Percentiles rank a stretch among this genome's conserved stretches.
Conservation (phyloP, 1,284 basidiomycete species). For the Filobasidium uniguttulatum region DNA sequence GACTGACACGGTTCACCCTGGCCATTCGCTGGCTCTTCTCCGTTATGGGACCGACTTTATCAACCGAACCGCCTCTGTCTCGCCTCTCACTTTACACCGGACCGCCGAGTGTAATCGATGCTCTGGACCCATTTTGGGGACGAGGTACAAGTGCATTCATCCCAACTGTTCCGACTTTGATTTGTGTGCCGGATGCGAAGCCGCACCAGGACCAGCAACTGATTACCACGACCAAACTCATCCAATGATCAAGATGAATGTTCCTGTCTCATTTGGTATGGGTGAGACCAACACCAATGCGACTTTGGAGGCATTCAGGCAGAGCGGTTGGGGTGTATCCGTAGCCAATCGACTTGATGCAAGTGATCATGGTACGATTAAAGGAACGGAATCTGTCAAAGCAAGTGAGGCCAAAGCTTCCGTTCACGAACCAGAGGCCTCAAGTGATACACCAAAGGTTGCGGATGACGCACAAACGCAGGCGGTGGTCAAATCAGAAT, state of each 20-base stretch:
- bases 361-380: not conserved
- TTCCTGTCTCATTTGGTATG: not conserved
- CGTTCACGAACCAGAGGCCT: too few species aligned
- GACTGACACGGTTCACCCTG: slow-evolving; percentile 56
- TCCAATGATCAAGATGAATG: slow-evolving; percentile 63
- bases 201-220: slow-evolving; percentile 62
- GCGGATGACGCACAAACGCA: too few species aligned
- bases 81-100: slow-evolving; percentile 3
- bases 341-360: not conserved
- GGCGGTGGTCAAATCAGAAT: not conserved
- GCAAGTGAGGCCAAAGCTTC: not conserved
- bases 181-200: slow-evolving; percentile 67
- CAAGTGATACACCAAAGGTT: too few species aligned
- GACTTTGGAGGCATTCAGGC: not conserved
- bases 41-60: slow-evolving; percentile 40
- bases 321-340: not conserved
- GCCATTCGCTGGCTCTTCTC: slow-evolving; percentile 61
- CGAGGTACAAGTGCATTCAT: slow-evolving; percentile 58
- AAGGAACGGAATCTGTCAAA: not conserved
- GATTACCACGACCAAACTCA: slow-evolving; percentile 59
- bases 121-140: slow-evolving; percentile 24
- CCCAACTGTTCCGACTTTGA: slow-evolving; percentile 68
- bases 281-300: not conserved
- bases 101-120: slow-evolving; percentile 17
- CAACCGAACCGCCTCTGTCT: slow-evolving; percentile 32